Evolutionary conservation across 129 eudicot species (phyloP).

Genomic region (Saposhnikovia divaricata): DNA sequence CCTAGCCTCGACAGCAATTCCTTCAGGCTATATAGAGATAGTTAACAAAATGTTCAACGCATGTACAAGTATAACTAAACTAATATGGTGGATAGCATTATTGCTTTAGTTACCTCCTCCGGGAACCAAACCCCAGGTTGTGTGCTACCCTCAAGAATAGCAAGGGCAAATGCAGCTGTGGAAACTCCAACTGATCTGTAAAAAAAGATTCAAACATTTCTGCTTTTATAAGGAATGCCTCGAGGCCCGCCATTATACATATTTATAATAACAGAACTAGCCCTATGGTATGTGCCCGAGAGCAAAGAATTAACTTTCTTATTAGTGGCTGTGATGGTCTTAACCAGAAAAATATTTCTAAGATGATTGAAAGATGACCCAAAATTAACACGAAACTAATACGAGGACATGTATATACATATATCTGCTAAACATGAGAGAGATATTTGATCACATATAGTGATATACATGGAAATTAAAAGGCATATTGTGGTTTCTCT

Average conservation of each 20-base stretch:
- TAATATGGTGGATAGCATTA: slow-evolving; percentile 5
- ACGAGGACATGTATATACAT: not conserved
- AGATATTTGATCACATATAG: too few relatives aligned
- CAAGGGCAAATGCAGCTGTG: slow-evolving; percentile 84
- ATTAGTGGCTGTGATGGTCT: not conserved
- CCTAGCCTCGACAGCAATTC: slow-evolving; percentile 79
- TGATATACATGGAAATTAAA: too few relatives aligned
- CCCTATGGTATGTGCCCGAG: not conserved
- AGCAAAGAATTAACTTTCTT: not conserved
- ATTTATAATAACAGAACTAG: not conserved
- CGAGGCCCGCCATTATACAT: not conserved
- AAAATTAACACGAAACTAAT: not conserved
- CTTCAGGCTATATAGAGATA: slow-evolving; percentile 56
- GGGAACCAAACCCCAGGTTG: slow-evolving; percentile 99
- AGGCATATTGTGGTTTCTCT: not conserved
- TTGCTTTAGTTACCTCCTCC: slow-evolving; percentile 63
- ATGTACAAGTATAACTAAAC: not conserved
- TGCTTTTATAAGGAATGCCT: not conserved
- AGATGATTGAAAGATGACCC: not conserved
- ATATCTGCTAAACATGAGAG: too few relatives aligned
- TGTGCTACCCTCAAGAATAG: slow-evolving; percentile 87
- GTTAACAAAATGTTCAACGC: not conserved
- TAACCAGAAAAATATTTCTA: not conserved
- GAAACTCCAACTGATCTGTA: slow-evolving; percentile 81
- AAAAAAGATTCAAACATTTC: not conserved